Evolutionary conservation across 2,329 filamentous ascomycete genomes (phyloP).

Genomic region (Mollisiaceae sp.): DNA sequence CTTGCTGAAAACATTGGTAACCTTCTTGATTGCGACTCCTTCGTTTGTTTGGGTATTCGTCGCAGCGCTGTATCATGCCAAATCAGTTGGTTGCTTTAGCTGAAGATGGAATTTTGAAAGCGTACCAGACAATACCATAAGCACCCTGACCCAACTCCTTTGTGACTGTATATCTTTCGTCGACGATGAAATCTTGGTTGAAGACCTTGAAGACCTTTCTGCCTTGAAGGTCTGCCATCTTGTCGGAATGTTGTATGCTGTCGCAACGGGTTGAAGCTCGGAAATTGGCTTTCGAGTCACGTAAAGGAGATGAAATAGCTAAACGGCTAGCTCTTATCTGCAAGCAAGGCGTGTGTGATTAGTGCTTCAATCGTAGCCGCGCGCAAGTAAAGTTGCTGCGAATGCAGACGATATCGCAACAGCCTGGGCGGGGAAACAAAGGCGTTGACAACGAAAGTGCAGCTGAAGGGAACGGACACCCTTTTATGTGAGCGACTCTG

Average conservation of each 20-base stretch:
- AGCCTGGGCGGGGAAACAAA: slow-evolving; percentile 7
- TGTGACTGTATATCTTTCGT: slow-evolving; percentile 97
- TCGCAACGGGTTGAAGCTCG: slow-evolving; percentile 1
- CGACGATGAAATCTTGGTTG: slow-evolving; percentile 98
- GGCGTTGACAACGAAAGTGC: slow-evolving; percentile 7
- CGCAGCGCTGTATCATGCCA: slow-evolving; percentile 69
- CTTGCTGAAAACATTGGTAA: slow-evolving; percentile 99
- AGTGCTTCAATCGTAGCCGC: slow-evolving; percentile 18
- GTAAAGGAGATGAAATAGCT: slow-evolving; percentile 7
- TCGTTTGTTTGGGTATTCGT: slow-evolving; percentile 90
- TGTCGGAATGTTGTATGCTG: slow-evolving; percentile 24
- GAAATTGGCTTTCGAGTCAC: slow-evolving; percentile 10
- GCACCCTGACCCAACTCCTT: slow-evolving; percentile 98
- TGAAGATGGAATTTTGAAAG: slow-evolving; percentile 30
- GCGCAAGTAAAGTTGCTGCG: slow-evolving; percentile 18
- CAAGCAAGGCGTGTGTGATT: slow-evolving; percentile 7
- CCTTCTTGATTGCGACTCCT: slow-evolving; percentile 98
- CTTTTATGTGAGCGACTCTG: slow-evolving; percentile 23
- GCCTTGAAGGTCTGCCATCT: slow-evolving; percentile 50
- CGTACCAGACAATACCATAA: slow-evolving; percentile 97
- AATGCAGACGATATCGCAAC: not conserved
- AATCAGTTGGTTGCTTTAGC: slow-evolving; percentile 24
- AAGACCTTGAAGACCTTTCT: slow-evolving; percentile 99
- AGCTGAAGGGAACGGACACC: not conserved
- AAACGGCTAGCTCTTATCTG: slow-evolving; percentile 15